Base-by-base conservation (phyloP, 225 moss, liverwort and hornwort genomes). In the Asterella californica region DNA sequence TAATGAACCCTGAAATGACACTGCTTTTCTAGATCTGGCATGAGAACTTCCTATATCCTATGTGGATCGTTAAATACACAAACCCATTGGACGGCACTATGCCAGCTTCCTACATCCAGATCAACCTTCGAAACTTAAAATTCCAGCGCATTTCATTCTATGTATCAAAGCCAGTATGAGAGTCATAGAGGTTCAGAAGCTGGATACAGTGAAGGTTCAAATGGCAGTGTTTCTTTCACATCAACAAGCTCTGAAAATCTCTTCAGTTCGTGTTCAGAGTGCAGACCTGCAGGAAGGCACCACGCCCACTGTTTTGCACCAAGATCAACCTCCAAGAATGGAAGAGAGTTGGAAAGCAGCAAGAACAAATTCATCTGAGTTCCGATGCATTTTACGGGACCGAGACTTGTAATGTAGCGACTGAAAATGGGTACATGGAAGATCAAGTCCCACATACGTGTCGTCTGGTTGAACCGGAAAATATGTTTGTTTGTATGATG, bases 181-280 rank as follows among this genome's bases (percentile, higher is more conserved):
- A 83, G 63, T 79, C 79, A 79, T 45, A 50, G 64, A 15, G 70
- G 46, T 81, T 63, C 45, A 81, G 47, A 71, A 47, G 32, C 74
- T 18, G 74, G 74, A 53, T 32, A 33, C 52, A 74, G 18, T 0
- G 74, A 74, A 54, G 74, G 74, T 53, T 74, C 74, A 74, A 52
- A 74, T 32, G 53, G 17, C 52, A 74, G 8, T 18, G 32, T 48
- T 10, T 29, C 53, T 29, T 52, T 34, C 32, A 54, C 53, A 25
- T 10, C 48, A 32, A 74, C 8, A 2, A 24, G 4, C n/a, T 54
- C 27, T n/a, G 52, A 30, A 33, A 74, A 74, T 18, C 0, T 34
- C 48, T 53, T 54, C 27, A 74, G 0, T 2, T 52, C 29, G 5
- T 53, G 74, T 52, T 54, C 27, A n/a, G 10, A 30, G 53, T 53